A percentile compares a stretch with the other conserved stretches of the same genome.
Conservation (phyloP, 169 alveolate genomes). For the Plasmodium chabaudi region DNA sequence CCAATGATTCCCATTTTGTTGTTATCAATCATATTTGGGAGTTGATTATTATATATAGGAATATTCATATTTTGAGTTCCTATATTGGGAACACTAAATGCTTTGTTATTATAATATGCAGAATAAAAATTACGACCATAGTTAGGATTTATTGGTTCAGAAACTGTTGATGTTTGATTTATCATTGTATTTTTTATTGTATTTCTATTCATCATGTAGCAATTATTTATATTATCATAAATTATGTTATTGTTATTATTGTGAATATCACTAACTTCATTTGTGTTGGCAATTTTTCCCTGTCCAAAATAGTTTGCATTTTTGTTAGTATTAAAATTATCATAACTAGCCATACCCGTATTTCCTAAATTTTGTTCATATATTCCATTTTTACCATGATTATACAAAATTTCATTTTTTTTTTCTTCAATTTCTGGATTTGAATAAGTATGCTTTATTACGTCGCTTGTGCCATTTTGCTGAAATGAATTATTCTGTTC, state of each 20-base stretch:
- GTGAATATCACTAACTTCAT: not conserved
- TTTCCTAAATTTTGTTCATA: not conserved
- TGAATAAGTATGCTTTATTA: not conserved
- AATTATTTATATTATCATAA: not conserved
- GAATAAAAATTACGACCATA: not conserved
- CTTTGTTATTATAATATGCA: not conserved
- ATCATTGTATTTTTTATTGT: not conserved
- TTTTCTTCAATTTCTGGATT: not conserved
- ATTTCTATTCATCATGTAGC: slow-evolving; percentile 10
- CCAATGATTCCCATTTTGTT: not conserved
- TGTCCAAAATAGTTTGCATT: not conserved
- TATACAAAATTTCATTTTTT: too few relatives aligned
- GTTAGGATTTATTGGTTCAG: slow-evolving; percentile 18
- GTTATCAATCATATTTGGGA: not conserved
- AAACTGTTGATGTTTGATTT: not conserved
- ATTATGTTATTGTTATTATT: slow-evolving; percentile 9
- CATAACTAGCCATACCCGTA: slow-evolving; percentile 3
- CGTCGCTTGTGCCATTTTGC: too few relatives aligned
- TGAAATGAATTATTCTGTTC: too few relatives aligned
- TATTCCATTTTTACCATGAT: too few relatives aligned
- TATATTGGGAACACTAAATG: not conserved
- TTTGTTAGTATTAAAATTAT: not conserved
- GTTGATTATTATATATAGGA: not conserved
- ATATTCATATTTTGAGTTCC: not conserved
- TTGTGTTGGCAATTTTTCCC: too few relatives aligned